Conservation (phyloP, 2,329 filamentous ascomycete genomes). For the Paecilomyces sp. region DNA sequence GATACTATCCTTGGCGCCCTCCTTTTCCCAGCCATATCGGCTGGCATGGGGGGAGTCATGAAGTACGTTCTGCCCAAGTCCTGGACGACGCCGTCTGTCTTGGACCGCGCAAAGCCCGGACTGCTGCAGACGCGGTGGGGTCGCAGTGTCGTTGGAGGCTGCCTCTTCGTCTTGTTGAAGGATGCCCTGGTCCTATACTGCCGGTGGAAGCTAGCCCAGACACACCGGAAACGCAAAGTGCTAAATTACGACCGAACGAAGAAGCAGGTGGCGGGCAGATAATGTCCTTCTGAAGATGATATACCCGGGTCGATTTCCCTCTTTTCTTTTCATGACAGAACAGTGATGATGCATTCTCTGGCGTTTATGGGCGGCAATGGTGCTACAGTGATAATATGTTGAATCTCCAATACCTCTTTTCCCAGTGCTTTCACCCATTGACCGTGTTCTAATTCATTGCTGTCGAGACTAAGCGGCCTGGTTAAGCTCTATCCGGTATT, state of each 20-base stretch:
- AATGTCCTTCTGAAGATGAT: constrained; percentile 5
- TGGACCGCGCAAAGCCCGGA: constrained; percentile 46
- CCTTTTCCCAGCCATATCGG: constrained; percentile 75
- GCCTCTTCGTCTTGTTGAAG: constrained; percentile 79
- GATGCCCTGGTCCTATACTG: constrained; percentile 57
- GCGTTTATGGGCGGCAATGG: background rate
- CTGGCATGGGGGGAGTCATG: constrained; percentile 68
- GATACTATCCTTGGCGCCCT: constrained; percentile 61
- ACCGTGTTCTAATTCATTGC: background rate
- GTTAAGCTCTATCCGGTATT: background rate
- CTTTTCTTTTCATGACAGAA: background rate
- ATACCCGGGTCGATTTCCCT: background rate
- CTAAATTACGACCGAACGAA: constrained; percentile 39
- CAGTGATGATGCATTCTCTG: constrained; percentile 13
- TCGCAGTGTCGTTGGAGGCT: constrained; percentile 79
- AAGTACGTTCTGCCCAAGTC: constrained; percentile 59
- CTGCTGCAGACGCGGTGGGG: constrained; percentile 83
- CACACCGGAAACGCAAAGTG: constrained; percentile 39
- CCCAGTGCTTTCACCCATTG: background rate
- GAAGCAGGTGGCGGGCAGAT: constrained; percentile 22
- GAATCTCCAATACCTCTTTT: background rate
- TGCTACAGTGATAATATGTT: background rate
- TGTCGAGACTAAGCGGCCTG: background rate
- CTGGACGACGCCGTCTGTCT: constrained; percentile 50
- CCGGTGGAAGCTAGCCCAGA: constrained; percentile 41